Evolutionary conservation across 257 asterid genomes (phyloP), one percentile per base, ranked within the genome.

Genomic region (Solanum ahanhuiri): DNA sequence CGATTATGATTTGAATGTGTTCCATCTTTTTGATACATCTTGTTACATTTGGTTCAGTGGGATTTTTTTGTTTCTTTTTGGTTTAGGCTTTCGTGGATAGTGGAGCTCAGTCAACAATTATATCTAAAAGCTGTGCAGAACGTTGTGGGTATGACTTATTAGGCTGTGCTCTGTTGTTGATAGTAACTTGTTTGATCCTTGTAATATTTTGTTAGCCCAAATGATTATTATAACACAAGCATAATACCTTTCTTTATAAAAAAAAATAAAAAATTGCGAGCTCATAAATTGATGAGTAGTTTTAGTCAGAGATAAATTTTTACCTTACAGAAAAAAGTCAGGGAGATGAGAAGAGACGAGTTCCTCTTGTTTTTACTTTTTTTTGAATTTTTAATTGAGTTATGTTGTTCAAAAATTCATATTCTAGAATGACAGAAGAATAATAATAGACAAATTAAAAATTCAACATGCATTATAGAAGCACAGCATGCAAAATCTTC

Each of bases 81-180:
- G 88, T 91, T 90, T 91, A 96, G 99, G 99, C 99, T 84, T 97
- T 97, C 86, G 99, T 97, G 87, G 99, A 97, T 85, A 97, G 99
- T 88, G 99, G 99, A 87, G 99, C 99, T 88, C 99, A 95, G 91
- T 97, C 99, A 67, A 97, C 99, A 77, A 95, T 95, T 82, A 97
- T 97, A 91, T 97, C 99, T 86, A 97, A 93, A 94, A 94, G 91
- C 91, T 97, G 99, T 89, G 99, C 99, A 22, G 99, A 97, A 88
- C 98, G 98, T 58, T 91, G 89, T 37, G 99, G 99, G 99, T 97
- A 90, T 79, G 93, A 86, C 39, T 28, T 81, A 28, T 51, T 25
- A 81, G 41, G 43, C 84, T 81, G 28, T 81, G 84, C 28, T 48
- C 28, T 81, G 25, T 17, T 79, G 37, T 41, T 77, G 35, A 2